Evolutionary conservation across 2,329 filamentous ascomycete species (phyloP), one percentile per base, ranked within the genome.

Genomic region (Diaporthe humulicola): DNA sequence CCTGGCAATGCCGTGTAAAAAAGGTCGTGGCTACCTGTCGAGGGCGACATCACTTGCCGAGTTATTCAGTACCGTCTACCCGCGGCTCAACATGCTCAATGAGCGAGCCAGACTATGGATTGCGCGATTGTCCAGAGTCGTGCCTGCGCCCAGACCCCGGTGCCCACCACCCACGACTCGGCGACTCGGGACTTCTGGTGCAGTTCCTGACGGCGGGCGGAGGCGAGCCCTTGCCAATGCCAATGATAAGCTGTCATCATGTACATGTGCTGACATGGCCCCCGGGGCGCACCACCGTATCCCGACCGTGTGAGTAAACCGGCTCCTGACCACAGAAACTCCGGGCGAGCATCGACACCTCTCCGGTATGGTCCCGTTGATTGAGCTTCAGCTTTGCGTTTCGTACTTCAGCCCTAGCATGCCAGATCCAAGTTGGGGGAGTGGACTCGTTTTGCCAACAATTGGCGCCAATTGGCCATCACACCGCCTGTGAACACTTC

Each of bases 171-270:
- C 45, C 64, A 67, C 64, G 64, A 67, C 64, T 66, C 60, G 60
- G 60, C 61, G 30, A 67, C 61, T 67, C 42, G 64, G 64, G 45
- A 52, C 45, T 52, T 38, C 22, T n/a, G n/a, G n/a, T n/a, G 45
- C n/a, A 40, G 45, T 67, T 19, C 45, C 30, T 52, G 45, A 67
- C 45, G 30, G n/a, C n/a, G n/a, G 36, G 57, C 45, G 45, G 64
- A 67, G 45, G 64, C 64, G 64, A 52, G 7, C 14, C 45, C 45
- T 28, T 67, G 33, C 45, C 64, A 45, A 25, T 69, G 33, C 64
- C 64, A 69, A 69, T 69, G 48, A 54, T n/a, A 69, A 54, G 64
- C 64, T 54, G 64, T 69, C 64, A 69, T 69, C 48, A 69, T 28
- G 48, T n/a, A 52, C 64, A 54, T 54, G 48, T 69, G 48, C 64